A percentile compares a stretch with the other conserved stretches of the same genome.
Conservation (phyloP, 1,139 yeast species). For the Komagataea norvegica region DNA sequence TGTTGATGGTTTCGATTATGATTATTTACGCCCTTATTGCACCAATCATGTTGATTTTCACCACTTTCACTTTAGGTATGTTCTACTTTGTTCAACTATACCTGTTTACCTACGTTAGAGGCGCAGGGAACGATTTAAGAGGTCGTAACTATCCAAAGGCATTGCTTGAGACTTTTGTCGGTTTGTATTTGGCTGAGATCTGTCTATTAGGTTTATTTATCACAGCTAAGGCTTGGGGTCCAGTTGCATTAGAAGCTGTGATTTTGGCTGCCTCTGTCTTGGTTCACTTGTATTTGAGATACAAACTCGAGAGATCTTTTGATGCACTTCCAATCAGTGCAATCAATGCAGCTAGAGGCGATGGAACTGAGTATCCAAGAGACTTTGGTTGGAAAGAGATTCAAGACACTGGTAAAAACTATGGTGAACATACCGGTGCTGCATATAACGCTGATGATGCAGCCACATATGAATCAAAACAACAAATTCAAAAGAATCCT, state of each 20-base stretch:
- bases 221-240: constrained; percentile 70
- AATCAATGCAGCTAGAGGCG: constrained; percentile 55
- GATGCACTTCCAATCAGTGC: constrained; percentile 76
- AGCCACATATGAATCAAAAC: constrained; percentile 6
- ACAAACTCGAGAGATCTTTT: constrained; percentile 54
- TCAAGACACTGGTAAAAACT: constrained; percentile 44
- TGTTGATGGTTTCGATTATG: constrained; percentile 68
- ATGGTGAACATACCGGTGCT: constrained; percentile 3
- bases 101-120: constrained; percentile 47
- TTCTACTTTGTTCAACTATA: constrained; percentile 64
- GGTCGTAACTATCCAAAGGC: constrained; percentile 68
- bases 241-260: constrained; percentile 58
- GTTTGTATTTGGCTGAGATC: constrained; percentile 60
- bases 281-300: constrained; percentile 52
- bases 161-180: constrained; percentile 60
- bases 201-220: constrained; percentile 64
- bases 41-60: constrained; percentile 65
- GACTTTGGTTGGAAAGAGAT: constrained; percentile 65
- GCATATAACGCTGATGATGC: constrained; percentile 3
- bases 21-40: constrained; percentile 72
- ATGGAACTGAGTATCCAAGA: constrained; percentile 38
- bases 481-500: constrained; percentile 3
- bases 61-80: constrained; percentile 54
- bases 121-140: constrained; percentile 50
- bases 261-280: constrained; percentile 47